Evolutionary conservation across 352 stramenopile species (phyloP).

Genomic region (Globisporangium barbulae): DNA sequence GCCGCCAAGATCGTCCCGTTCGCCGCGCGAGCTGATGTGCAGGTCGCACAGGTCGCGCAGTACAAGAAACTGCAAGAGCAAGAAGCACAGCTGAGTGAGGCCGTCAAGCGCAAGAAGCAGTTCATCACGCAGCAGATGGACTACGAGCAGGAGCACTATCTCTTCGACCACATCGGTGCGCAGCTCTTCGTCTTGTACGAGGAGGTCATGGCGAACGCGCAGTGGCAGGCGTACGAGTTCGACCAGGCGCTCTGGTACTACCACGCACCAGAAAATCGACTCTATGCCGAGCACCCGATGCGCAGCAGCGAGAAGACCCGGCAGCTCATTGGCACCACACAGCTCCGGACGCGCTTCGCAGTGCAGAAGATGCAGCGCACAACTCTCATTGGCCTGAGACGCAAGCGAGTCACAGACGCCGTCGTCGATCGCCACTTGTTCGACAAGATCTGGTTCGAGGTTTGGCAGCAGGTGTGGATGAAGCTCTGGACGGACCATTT

Average conservation of each 20-base stretch:
- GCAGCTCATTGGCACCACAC: slow-evolving; percentile 37
- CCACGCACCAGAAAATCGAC: slow-evolving; percentile 25
- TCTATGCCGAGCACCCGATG: slow-evolving; percentile 60
- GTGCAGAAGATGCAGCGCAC: slow-evolving; percentile 35
- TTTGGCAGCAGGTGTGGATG: slow-evolving; percentile 18
- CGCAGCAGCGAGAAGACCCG: slow-evolving; percentile 39
- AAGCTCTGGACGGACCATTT: slow-evolving; percentile 11
- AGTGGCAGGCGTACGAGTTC: slow-evolving; percentile 70
- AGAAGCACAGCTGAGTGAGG: slow-evolving; percentile 25
- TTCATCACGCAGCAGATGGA: slow-evolving; percentile 64
- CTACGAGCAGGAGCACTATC: slow-evolving; percentile 48
- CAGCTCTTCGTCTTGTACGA: slow-evolving; percentile 43
- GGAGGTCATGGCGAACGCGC: slow-evolving; percentile 39
- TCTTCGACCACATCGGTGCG: slow-evolving; percentile 38
- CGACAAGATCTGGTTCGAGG: slow-evolving; percentile 14
- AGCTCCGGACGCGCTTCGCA: slow-evolving; percentile 37
- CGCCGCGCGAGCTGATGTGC: slow-evolving; percentile 47
- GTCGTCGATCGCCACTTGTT: slow-evolving; percentile 17
- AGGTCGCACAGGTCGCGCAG: slow-evolving; percentile 45
- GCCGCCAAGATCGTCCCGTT: slow-evolving; percentile 58
- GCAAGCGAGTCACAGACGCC: slow-evolving; percentile 15
- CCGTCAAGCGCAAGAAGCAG: slow-evolving; percentile 49
- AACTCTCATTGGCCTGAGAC: slow-evolving; percentile 17
- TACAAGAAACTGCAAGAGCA: slow-evolving; percentile 33
- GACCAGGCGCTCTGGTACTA: slow-evolving; percentile 63